Base-by-base conservation (phyloP, 2,329 filamentous ascomycete genomes). In the Escovopsis sp. region DNA sequence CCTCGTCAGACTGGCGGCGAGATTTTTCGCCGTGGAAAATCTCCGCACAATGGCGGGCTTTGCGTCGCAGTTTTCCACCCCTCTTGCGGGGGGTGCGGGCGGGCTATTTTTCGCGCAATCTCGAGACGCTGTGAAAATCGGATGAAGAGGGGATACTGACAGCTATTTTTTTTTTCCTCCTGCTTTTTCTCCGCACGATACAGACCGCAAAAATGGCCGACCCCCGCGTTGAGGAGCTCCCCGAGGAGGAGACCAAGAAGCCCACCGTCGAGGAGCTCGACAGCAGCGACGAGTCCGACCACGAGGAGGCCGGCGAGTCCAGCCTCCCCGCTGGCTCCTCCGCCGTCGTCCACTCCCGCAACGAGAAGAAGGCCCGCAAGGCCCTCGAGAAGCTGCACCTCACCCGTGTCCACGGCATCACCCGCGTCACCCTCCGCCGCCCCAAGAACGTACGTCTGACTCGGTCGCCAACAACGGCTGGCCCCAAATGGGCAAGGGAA, bases 301-400 rank as follows among this genome's bases (percentile, higher is more conserved):
- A 85, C 57, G 87, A 91, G 56, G 84, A 93, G 57, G 83, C 83
- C 56, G 80, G 76, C 56, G 87, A 91, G 65, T 80, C 76, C 48
- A 76, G 76, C 54, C 63, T 76, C 52, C 86, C 89, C 62, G 81
- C 84, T 53, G 91, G 89, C 61, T 84, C 87, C 59, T 79, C 82
- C 51, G 83, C 89, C 60, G 79, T 91, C 57, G 81, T 98, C 61
- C 89, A 96, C 78, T 94, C 86, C 63, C 87, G 91, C 68, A 96
- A 96, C 73, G 91, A 98, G 83, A 98, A 98, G 84, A 98, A 98
- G 81, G 93, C 91, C 58, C 83, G 91, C 71, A 98, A 98, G 79
- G 87, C 88, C 60, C 94, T 98, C 64, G 84, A 87, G 67, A 98
- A 98, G 81, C 80, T 96, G 62, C 88, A 94, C 64, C 74, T 98